A percentile compares a stretch with the other conserved stretches of the same genome.
phyloP scores from a whole-genome alignment of 768 basidiomycete species.

The Russula sp. region DNA sequence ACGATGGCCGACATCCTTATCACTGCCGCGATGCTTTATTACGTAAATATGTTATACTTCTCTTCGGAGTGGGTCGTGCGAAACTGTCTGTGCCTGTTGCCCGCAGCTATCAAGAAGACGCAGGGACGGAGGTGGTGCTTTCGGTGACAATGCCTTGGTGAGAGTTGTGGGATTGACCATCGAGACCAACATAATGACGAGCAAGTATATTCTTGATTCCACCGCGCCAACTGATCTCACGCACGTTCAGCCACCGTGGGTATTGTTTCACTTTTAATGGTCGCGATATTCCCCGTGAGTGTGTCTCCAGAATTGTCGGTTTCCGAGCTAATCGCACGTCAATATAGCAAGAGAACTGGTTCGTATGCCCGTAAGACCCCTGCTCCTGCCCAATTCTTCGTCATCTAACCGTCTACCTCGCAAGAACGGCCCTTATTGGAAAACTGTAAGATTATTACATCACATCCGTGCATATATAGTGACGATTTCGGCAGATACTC shows the following conservation, averaged over 20 bases:
- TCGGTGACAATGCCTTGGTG: not conserved
- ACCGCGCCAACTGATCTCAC: not conserved
- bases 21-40: not conserved
- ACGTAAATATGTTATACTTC: not conserved
- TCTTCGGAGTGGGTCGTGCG: not conserved
- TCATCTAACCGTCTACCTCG: not conserved
- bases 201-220: not conserved
- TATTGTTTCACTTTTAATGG: not conserved
- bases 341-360: constrained; percentile 8
- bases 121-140: not conserved
- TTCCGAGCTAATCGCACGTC: not conserved
- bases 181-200: constrained; percentile 10
- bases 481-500: constrained; percentile 3
- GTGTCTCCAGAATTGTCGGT: not conserved
- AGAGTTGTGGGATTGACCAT: constrained; percentile 9
- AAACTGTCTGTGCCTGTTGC: too few species aligned
- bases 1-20: not conserved
- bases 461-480: not conserved
- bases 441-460: constrained; percentile 2
- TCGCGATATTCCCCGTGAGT: not conserved
- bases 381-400: not conserved
- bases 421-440: constrained; percentile 3
- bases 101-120: not conserved
- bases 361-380: constrained; percentile 9
- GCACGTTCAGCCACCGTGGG: not conserved